A percentile compares a stretch with the other conserved stretches of the same genome.
These are phyloP conservation scores for Mycena haematopus DNA, from an alignment of 768 basidiomycete genomes.

Conservation along the genomic window DNA sequence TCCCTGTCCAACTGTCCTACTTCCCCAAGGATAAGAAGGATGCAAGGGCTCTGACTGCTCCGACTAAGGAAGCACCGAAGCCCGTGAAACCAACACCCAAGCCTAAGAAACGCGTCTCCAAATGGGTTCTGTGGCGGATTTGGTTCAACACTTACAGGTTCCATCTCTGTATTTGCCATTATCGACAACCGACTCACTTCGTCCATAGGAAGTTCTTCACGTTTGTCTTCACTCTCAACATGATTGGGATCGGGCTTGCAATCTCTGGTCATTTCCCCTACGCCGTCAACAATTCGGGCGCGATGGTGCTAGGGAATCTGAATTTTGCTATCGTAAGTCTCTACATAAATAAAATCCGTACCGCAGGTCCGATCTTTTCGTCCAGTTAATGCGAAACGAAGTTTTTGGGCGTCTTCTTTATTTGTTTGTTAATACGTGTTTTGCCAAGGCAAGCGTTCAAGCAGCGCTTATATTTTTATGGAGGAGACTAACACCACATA, in stretches of 20 bases:
- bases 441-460: constrained; percentile 63
- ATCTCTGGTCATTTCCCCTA: constrained; percentile 72
- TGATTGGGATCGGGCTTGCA: constrained; percentile 66
- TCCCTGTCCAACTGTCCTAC: constrained; percentile 39
- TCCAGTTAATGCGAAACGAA: constrained; percentile 67
- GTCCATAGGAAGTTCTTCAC: constrained; percentile 69
- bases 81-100: constrained; percentile 48
- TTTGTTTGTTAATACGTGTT: constrained; percentile 66
- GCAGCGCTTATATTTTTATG: not conserved
- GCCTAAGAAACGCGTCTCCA: constrained; percentile 62
- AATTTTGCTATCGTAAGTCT: constrained; percentile 65
- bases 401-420: constrained; percentile 77
- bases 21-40: constrained; percentile 40
- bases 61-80: constrained; percentile 40
- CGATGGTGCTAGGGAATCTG: constrained; percentile 74
- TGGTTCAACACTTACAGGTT: constrained; percentile 81
- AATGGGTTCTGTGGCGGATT: constrained; percentile 62
- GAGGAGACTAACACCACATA: constrained; percentile 34
- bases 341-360: not conserved
- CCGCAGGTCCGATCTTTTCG: not conserved
- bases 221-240: constrained; percentile 63
- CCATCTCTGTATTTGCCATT: not conserved
- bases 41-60: constrained; percentile 41
- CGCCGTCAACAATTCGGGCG: constrained; percentile 62
- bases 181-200: constrained; percentile 6